Conservation (phyloP, 345 rosid species). For the Aquilaria malaccensis region DNA sequence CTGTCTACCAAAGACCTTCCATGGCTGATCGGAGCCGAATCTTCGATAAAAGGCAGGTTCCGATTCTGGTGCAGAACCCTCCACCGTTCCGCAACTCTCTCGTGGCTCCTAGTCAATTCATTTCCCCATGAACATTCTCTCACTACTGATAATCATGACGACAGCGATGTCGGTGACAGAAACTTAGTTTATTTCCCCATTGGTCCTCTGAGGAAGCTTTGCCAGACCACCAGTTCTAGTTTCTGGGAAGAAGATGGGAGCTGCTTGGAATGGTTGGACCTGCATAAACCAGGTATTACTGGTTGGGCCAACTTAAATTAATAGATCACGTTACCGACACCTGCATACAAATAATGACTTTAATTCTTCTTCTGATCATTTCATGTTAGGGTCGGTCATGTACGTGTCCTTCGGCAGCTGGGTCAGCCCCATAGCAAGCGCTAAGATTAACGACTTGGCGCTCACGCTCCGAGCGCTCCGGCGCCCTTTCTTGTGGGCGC, state of each 20-base stretch:
- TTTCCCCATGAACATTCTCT: slow-evolving; percentile 35
- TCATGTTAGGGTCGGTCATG: slow-evolving; percentile 28
- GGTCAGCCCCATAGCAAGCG: slow-evolving; percentile 68
- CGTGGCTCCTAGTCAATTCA: slow-evolving; percentile 61
- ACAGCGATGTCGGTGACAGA: not conserved
- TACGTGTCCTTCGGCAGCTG: slow-evolving; percentile 84
- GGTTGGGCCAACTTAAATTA: too few species aligned
- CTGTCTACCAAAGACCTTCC: slow-evolving; percentile 57
- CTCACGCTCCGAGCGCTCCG: slow-evolving; percentile 36
- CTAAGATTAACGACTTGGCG: slow-evolving; percentile 42
- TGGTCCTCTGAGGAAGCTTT: slow-evolving; percentile 35
- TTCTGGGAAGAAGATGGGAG: slow-evolving; percentile 60
- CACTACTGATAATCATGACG: not conserved
- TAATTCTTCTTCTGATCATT: too few species aligned
- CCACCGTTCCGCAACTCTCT: slow-evolving; percentile 38
- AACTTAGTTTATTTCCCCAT: slow-evolving; percentile 30
- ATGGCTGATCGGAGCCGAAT: slow-evolving; percentile 66
- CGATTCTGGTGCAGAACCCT: slow-evolving; percentile 62
- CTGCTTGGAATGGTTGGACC: slow-evolving; percentile 59
- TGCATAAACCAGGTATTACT: slow-evolving; percentile 22
- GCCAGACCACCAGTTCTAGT: slow-evolving; percentile 21
- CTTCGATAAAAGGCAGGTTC: slow-evolving; percentile 56
- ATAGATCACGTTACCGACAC: too few species aligned
- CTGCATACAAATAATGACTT: too few species aligned
- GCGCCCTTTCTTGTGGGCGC: slow-evolving; percentile 63